Percentiles rank a stretch among this genome's conserved stretches.
Conservation (phyloP, 768 basidiomycete genomes). For the Nevesoporus exiguus region DNA sequence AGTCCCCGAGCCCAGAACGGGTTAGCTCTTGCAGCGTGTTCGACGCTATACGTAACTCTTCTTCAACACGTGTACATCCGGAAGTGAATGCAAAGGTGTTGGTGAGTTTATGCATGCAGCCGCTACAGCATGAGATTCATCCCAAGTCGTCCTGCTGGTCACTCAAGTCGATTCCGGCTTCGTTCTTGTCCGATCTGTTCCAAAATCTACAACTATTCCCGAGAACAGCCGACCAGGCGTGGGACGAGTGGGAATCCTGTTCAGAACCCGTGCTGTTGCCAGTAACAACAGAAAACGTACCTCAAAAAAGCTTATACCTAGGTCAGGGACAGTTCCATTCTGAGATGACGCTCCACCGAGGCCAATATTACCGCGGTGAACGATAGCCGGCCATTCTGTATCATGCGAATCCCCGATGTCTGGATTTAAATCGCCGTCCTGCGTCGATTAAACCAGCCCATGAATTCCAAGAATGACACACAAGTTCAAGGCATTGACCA, state of each 20-base stretch:
- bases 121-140: conserved; percentile 17
- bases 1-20: conserved; percentile 25
- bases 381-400: conserved; percentile 5
- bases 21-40: conserved; percentile 23
- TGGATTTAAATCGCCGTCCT: conserved; percentile 22
- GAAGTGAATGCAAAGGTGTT: conserved; percentile 20
- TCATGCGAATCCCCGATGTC: conserved; percentile 25
- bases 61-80: conserved; percentile 24
- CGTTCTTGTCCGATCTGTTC: conserved; percentile 12
- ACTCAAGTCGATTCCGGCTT: conserved; percentile 2
- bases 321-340: conserved; percentile 5
- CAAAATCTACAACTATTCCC: conserved; percentile 4
- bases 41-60: conserved; percentile 23
- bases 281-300: conserved; percentile 23
- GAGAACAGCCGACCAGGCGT: conserved; percentile 1
- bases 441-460: conserved; percentile 1
- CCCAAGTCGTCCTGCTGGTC: conserved; percentile 14
- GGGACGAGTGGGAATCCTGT: conserved; percentile 20
- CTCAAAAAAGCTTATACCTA: conserved; percentile 9
- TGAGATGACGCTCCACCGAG: conserved; percentile 2
- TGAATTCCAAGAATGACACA: conserved; percentile 10
- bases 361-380: conserved; percentile 17
- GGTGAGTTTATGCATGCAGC: conserved; percentile 9
- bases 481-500: conserved; percentile 8
- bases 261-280: conserved; percentile 24